Evolutionary conservation across 1,284 basidiomycete genomes (phyloP).

Genomic region (Xerocomus minutiporus): DNA sequence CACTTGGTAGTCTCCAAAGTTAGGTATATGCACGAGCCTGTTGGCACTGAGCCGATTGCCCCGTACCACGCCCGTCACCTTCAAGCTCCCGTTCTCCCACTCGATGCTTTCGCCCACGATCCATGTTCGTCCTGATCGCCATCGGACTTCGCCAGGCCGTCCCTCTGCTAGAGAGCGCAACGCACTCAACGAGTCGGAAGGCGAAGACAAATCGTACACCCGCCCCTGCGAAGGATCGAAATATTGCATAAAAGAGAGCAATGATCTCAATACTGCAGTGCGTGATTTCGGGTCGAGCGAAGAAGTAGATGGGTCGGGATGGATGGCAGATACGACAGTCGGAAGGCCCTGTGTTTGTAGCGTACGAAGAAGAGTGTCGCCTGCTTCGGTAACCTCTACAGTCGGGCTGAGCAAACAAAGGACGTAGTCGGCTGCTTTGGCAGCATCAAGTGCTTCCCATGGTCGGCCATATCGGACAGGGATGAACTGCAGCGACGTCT

Average conservation of each 20-base stretch:
- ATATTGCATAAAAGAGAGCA: constrained; percentile 90
- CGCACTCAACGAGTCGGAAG: constrained; percentile 67
- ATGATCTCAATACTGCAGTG: constrained; percentile 71
- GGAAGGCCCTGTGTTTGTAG: constrained; percentile 80
- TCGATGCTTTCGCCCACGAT: constrained; percentile 67
- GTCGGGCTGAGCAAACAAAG: constrained; percentile 79
- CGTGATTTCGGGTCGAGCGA: constrained; percentile 58
- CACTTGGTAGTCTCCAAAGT: constrained; percentile 86
- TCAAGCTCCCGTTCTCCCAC: constrained; percentile 49
- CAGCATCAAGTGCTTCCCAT: constrained; percentile 82
- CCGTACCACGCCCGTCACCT: constrained; percentile 79
- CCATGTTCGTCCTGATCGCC: constrained; percentile 80
- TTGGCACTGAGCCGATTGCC: constrained; percentile 80
- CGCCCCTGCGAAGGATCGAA: constrained; percentile 84
- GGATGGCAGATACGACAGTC: constrained; percentile 63
- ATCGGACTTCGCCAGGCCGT: constrained; percentile 69
- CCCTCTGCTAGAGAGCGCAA: constrained; percentile 77
- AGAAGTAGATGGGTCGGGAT: constrained; percentile 42
- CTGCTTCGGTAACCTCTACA: constrained; percentile 81
- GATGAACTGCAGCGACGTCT: constrained; percentile 84
- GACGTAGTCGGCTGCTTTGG: constrained; percentile 89
- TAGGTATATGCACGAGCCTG: constrained; percentile 84
- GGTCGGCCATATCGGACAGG: constrained; percentile 67
- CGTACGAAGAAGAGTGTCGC: constrained; percentile 86
- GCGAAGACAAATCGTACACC: constrained; percentile 58